These are phyloP conservation scores for Fusarium veterinarium DNA, from an alignment of 2,329 filamentous ascomycete genomes.

Conservation along the genomic window DNA sequence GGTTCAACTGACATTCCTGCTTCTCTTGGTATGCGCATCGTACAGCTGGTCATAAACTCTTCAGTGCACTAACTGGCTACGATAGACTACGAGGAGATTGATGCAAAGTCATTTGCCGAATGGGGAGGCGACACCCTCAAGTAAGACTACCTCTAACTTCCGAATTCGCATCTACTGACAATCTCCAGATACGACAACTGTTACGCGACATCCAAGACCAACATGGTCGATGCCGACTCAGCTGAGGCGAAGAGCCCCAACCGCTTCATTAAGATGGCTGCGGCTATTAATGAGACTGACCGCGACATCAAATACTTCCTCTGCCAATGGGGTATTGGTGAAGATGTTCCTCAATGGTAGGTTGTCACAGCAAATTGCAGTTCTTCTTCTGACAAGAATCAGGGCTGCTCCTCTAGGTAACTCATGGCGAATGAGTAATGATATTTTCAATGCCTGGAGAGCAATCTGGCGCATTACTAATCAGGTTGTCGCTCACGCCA, in stretches of 20 bases:
- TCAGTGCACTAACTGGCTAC: fast-evolving
- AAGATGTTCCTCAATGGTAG: conserved; percentile 59
- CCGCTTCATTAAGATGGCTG: conserved; percentile 60
- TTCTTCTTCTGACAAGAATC: neutral
- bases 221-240: conserved; percentile 56
- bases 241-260: conserved; percentile 53
- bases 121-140: conserved; percentile 64
- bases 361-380: fast-evolving
- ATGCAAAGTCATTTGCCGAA: conserved; percentile 54
- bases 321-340: conserved; percentile 65
- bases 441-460: conserved; percentile 63
- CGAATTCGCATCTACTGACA: neutral
- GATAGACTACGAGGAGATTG: conserved; percentile 55
- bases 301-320: conserved; percentile 60
- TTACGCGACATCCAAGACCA: conserved; percentile 56
- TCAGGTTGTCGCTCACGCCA: conserved; percentile 60
- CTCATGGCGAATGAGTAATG: conserved; percentile 64
- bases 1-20: conserved; percentile 57
- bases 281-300: conserved; percentile 52
- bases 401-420: conserved; percentile 59
- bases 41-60: fast-evolving
- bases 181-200: conserved; percentile 59
- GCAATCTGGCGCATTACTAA: conserved; percentile 64
- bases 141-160: conserved; percentile 55
- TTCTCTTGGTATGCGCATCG: conserved; percentile 52